A percentile compares a stretch with the other conserved stretches of the same genome.
phyloP scores from a whole-genome alignment of 2,329 filamentous ascomycete genomes.

The Didymella lethalis region DNA sequence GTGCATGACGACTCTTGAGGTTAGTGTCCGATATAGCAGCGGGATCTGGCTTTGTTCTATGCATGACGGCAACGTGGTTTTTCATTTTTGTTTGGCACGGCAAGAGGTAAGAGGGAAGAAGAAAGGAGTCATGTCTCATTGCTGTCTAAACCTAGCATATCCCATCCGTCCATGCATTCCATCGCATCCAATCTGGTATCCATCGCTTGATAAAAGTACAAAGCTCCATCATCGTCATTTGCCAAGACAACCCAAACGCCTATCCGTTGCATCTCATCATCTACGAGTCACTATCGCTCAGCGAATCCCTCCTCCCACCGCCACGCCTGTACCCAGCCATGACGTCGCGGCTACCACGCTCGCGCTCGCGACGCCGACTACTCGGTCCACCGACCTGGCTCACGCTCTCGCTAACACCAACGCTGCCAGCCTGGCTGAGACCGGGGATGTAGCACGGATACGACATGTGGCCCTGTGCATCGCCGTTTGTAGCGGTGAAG shows the following conservation, averaged over 20 bases:
- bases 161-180: no score
- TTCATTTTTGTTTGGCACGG: no score
- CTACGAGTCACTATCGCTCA: slow-evolving; percentile 61
- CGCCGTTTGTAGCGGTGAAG: slow-evolving; percentile 52
- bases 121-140: no score
- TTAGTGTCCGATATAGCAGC: no score
- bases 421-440: slow-evolving; percentile 52
- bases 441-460: slow-evolving; percentile 67
- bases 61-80: no score
- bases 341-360: slow-evolving; percentile 48
- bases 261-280: slow-evolving; percentile 7
- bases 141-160: no score
- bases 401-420: slow-evolving; percentile 49
- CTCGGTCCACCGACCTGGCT: slow-evolving; percentile 50
- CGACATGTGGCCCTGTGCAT: slow-evolving; percentile 59
- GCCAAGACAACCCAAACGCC: slow-evolving; percentile 17
- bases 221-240: background rate
- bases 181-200: slow-evolving; percentile 3
- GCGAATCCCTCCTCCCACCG: slow-evolving; percentile 59
- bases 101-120: no score
- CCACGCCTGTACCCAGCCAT: slow-evolving; percentile 54
- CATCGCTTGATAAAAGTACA: slow-evolving; percentile 7
- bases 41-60: no score
- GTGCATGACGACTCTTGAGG: no score
- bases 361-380: slow-evolving; percentile 25